A percentile compares a stretch with the other conserved stretches of the same genome.
phyloP scores from a whole-genome alignment of 257 asterid species.

The Capsicum chinense region DNA sequence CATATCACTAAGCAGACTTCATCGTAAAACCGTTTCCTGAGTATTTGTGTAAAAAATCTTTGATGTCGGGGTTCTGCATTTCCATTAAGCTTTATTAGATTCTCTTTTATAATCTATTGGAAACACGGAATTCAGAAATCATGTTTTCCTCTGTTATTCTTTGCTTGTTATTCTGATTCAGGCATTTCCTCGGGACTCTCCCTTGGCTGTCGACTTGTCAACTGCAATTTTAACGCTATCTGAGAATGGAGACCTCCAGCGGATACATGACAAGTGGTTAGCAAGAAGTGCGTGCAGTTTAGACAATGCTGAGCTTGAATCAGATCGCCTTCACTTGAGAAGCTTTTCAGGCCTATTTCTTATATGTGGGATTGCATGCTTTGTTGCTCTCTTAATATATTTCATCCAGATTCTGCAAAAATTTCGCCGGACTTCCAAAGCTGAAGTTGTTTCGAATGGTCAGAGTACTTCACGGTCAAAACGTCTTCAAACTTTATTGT shows the following conservation, averaged over 20 bases:
- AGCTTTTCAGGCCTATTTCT: conserved; percentile 61
- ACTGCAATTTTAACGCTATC: conserved; percentile 72
- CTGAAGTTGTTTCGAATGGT: conserved; percentile 36
- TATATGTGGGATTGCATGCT: conserved; percentile 64
- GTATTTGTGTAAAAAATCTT: background rate
- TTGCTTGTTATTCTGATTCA: conserved; percentile 33
- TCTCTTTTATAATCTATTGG: background rate
- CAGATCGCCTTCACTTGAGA: conserved; percentile 56
- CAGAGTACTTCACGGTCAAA: conserved; percentile 47
- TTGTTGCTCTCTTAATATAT: conserved; percentile 64
- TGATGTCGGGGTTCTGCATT: background rate
- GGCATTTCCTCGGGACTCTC: conserved; percentile 75
- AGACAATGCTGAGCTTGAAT: conserved; percentile 39
- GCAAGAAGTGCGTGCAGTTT: conserved; percentile 44
- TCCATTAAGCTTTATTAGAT: background rate
- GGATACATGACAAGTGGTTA: conserved; percentile 95
- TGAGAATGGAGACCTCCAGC: conserved; percentile 92
- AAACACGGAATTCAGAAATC: background rate
- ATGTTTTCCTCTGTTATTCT: background rate
- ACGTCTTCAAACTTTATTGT: conserved; percentile 59
- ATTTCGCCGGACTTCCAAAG: conserved; percentile 44
- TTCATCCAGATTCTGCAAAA: conserved; percentile 53
- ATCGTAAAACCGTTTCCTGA: background rate
- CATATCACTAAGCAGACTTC: background rate
- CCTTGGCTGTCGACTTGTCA: conserved; percentile 60